Percentiles rank a stretch among this genome's conserved stretches.
Conservation (phyloP, 495 filamentous ascomycete species). For the Venustampulla echinocandica region DNA sequence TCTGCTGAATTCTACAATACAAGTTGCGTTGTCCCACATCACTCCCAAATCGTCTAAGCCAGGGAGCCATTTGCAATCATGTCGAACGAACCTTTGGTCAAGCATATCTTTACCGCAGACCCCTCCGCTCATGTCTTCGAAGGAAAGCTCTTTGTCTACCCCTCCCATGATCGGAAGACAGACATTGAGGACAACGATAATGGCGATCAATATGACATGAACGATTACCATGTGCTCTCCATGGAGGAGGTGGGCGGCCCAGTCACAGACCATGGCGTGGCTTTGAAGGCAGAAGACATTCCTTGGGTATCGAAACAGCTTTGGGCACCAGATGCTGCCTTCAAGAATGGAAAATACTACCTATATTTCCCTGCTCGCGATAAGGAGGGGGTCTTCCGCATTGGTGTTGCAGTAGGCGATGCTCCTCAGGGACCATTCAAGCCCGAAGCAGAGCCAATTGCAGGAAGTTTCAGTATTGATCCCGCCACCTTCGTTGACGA, state of each 20-base stretch:
- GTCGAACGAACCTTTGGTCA: constrained; percentile 43
- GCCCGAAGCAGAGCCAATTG: constrained; percentile 32
- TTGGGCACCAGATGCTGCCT: constrained; percentile 58
- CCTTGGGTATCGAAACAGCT: constrained; percentile 58
- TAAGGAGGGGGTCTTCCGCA: constrained; percentile 51
- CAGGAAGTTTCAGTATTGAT: constrained; percentile 54
- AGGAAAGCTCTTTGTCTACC: constrained; percentile 54
- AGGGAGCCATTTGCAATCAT: not conserved
- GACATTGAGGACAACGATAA: constrained; percentile 63
- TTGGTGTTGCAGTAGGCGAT: constrained; percentile 49
- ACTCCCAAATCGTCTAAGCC: not conserved
- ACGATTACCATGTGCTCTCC: constrained; percentile 58
- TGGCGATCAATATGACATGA: constrained; percentile 78
- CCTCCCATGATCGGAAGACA: constrained; percentile 55
- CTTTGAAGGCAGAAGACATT: constrained; percentile 41
- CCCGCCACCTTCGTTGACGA: constrained; percentile 57
- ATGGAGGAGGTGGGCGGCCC: constrained; percentile 37
- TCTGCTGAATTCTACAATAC: too few relatives aligned
- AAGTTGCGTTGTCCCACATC: not conserved
- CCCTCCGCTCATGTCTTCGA: constrained; percentile 49
- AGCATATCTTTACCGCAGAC: constrained; percentile 61
- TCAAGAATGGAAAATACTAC: constrained; percentile 51
- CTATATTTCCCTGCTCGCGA: constrained; percentile 57
- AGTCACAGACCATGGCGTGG: constrained; percentile 52
- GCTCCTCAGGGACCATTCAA: constrained; percentile 49